Percentiles rank a stretch among this genome's conserved stretches.
Conservation (phyloP, 2,329 filamentous ascomycete species). For the Cercospora sesami region DNA sequence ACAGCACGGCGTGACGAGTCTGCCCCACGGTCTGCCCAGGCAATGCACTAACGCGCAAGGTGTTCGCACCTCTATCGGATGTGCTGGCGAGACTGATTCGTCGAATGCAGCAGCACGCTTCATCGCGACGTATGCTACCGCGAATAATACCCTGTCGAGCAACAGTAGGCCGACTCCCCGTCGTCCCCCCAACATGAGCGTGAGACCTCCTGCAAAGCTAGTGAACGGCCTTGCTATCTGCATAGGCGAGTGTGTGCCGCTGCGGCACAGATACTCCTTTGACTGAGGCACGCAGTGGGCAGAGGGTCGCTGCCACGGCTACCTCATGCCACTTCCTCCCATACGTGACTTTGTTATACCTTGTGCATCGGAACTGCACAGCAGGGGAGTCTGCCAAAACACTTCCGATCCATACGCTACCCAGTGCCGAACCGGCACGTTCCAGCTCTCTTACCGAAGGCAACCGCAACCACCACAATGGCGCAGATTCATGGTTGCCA, state of each 20-base stretch:
- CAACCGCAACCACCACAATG: conserved; percentile 10
- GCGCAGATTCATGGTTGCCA: conserved; percentile 31
- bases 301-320: background rate
- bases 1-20: background rate
- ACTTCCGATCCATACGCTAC: background rate
- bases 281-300: background rate
- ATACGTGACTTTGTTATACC: background rate
- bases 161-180: background rate
- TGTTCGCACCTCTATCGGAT: background rate
- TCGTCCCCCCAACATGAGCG: background rate
- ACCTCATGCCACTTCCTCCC: background rate
- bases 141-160: background rate
- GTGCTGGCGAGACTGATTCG: background rate
- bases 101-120: background rate
- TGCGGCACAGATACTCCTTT: background rate
- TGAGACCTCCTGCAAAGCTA: background rate
- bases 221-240: conserved; percentile 2
- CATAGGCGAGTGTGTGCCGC: conserved; percentile 1
- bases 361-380: background rate
- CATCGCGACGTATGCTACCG: background rate
- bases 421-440: background rate
- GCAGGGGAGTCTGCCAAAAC: background rate
- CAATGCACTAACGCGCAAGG: background rate
- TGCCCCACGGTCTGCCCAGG: background rate
- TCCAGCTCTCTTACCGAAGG: background rate